These are phyloP conservation scores for Pseudopyrenochaeta lycopersici DNA, from an alignment of 2,329 filamentous ascomycete genomes.

Conservation along the genomic window DNA sequence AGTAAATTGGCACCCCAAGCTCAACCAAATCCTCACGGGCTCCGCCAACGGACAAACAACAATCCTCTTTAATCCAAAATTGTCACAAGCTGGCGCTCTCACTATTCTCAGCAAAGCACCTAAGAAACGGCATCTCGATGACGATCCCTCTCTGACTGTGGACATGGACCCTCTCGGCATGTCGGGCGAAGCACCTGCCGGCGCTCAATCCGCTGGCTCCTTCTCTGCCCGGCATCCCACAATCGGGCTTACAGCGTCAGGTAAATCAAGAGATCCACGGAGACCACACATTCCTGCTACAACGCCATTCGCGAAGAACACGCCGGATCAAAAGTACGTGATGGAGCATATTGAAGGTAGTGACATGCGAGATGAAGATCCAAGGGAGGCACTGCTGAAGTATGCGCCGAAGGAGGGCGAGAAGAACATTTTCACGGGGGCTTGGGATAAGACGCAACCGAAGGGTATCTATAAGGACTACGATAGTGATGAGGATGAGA, in stretches of 20 bases:
- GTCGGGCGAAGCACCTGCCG: conserved; percentile 73
- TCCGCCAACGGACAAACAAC: conserved; percentile 91
- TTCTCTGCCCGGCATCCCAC: conserved; percentile 71
- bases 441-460: conserved; percentile 91
- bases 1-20: conserved; percentile 89
- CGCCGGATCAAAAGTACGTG: conserved; percentile 90
- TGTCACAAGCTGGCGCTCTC: conserved; percentile 81
- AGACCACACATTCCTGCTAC: conserved; percentile 83
- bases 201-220: conserved; percentile 61
- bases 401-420: conserved; percentile 94
- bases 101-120: conserved; percentile 92
- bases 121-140: conserved; percentile 94
- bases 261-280: conserved; percentile 79
- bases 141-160: conserved; percentile 81
- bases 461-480: conserved; percentile 89
- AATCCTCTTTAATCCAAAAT: conserved; percentile 87
- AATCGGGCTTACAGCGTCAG: conserved; percentile 79
- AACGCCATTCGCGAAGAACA: conserved; percentile 89
- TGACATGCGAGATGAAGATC: conserved; percentile 95
- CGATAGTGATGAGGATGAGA: conserved; percentile 82
- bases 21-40: conserved; percentile 95
- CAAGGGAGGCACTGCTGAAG: conserved; percentile 89
- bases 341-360: conserved; percentile 88
- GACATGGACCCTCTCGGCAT: conserved; percentile 80
- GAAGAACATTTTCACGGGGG: conserved; percentile 93